A percentile compares a stretch with the other conserved stretches of the same genome.
These are phyloP conservation scores for Celoporthe dispersa DNA, from an alignment of 2,329 filamentous ascomycete species.

Conservation along the genomic window DNA sequence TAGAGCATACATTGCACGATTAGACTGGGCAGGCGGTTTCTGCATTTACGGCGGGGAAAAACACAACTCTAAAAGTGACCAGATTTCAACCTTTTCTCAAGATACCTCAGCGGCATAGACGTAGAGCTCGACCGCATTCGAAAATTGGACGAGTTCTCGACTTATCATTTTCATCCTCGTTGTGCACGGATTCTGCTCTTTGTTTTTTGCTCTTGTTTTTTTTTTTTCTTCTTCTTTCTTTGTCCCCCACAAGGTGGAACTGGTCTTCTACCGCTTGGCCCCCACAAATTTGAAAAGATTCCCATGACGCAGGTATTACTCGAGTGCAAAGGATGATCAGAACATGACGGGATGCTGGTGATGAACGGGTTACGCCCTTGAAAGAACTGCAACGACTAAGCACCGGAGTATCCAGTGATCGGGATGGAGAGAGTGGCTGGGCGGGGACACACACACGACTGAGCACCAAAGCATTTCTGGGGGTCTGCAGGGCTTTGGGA, in stretches of 20 bases:
- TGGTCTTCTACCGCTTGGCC: constrained; percentile 16
- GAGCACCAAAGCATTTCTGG: background rate
- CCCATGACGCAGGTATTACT: constrained; percentile 1
- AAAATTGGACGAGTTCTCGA: constrained; percentile 35
- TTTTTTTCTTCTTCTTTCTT: background rate
- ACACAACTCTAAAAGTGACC: constrained; percentile 52
- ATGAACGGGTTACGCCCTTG: constrained; percentile 22
- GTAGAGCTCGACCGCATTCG: constrained; percentile 42
- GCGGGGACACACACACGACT: background rate
- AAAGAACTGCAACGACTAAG: constrained; percentile 16
- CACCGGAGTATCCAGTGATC: constrained; percentile 7
- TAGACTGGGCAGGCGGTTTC: constrained; percentile 55
- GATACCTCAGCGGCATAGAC: constrained; percentile 57
- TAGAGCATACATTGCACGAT: constrained; percentile 47
- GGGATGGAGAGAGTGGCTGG: background rate
- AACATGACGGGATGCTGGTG: constrained; percentile 27
- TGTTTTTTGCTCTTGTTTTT: too few relatives aligned
- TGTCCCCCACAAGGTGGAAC: background rate
- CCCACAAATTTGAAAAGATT: background rate
- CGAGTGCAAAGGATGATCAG: constrained; percentile 19
- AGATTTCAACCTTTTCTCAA: constrained; percentile 46
- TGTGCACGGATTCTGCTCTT: constrained; percentile 30
- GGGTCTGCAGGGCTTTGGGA: background rate
- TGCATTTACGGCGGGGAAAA: constrained; percentile 55
- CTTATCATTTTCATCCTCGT: constrained; percentile 20